These are phyloP conservation scores for Bipolaris cookei DNA, from an alignment of 2,329 filamentous ascomycete species.

Conservation along the genomic window DNA sequence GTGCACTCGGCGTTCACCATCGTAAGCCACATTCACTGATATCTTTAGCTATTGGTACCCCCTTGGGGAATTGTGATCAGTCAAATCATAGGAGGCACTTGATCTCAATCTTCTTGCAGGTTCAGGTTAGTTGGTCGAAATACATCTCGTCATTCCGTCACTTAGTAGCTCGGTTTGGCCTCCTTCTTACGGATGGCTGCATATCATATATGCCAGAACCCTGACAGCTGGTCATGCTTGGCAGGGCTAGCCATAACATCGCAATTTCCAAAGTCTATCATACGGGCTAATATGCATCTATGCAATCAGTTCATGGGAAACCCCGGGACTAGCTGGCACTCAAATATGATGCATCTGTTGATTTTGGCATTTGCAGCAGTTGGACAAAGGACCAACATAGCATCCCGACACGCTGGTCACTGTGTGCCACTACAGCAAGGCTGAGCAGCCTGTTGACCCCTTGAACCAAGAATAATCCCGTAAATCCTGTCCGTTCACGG, in stretches of 20 bases:
- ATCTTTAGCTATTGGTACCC: constrained; percentile 30
- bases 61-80: constrained; percentile 29
- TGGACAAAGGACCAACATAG: constrained; percentile 11
- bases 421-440: constrained; percentile 17
- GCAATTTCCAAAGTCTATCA: constrained; percentile 5
- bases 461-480: constrained; percentile 11
- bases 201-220: constrained; percentile 29
- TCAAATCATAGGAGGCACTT: constrained; percentile 23
- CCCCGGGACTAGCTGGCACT: constrained; percentile 2
- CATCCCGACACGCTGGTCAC: constrained; percentile 17
- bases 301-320: constrained; percentile 7
- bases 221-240: constrained; percentile 24
- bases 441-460: constrained; percentile 18
- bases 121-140: constrained; percentile 18
- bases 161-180: constrained; percentile 22
- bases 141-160: constrained; percentile 18
- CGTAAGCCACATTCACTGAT: constrained; percentile 31
- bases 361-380: neutral
- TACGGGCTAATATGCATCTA: constrained; percentile 7
- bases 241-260: constrained; percentile 21
- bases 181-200: constrained; percentile 33
- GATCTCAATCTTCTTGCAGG: constrained; percentile 21
- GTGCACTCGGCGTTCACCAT: constrained; percentile 27
- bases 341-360: constrained; percentile 5
- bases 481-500: constrained; percentile 20